Conservation (phyloP, 2,329 filamentous ascomycete genomes). For the Aureobasidium sp. region DNA sequence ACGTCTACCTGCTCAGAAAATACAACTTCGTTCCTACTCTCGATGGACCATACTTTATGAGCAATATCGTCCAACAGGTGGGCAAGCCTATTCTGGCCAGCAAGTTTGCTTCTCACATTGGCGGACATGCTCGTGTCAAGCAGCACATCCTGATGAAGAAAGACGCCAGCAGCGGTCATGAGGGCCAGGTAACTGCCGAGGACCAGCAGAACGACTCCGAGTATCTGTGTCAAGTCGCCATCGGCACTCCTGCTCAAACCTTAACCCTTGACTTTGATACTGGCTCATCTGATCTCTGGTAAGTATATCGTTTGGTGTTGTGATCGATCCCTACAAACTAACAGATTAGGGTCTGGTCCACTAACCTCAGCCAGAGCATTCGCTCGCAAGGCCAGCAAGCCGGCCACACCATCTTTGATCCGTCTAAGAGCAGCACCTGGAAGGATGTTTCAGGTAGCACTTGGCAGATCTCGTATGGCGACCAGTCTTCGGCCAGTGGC, state of each 20-base stretch:
- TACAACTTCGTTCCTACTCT: slow-evolving; percentile 55
- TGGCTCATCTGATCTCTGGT: slow-evolving; percentile 62
- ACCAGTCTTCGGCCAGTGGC: slow-evolving; percentile 60
- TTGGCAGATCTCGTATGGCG: slow-evolving; percentile 64
- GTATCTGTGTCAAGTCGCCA: slow-evolving; percentile 57
- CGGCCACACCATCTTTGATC: slow-evolving; percentile 52
- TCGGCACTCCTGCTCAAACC: slow-evolving; percentile 59
- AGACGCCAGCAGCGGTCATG: slow-evolving; percentile 26
- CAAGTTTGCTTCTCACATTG: slow-evolving; percentile 30
- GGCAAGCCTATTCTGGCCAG: slow-evolving; percentile 33
- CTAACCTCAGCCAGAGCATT: slow-evolving; percentile 23
- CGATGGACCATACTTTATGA: slow-evolving; percentile 54
- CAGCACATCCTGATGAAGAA: slow-evolving; percentile 45
- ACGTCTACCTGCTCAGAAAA: slow-evolving; percentile 24
- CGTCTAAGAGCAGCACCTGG: slow-evolving; percentile 55
- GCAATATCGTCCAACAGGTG: slow-evolving; percentile 43
- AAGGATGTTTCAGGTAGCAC: slow-evolving; percentile 41
- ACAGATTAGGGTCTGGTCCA: slow-evolving; percentile 23
- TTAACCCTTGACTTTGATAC: slow-evolving; percentile 61
- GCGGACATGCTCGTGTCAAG: slow-evolving; percentile 42
- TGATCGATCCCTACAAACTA: not conserved
- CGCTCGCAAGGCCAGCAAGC: slow-evolving; percentile 26
- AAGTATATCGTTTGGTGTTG: not conserved
- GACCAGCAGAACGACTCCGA: slow-evolving; percentile 61
- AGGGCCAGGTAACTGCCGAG: slow-evolving; percentile 32